Conservation (phyloP, 768 basidiomycete genomes). For the Arthromyces matolae region DNA sequence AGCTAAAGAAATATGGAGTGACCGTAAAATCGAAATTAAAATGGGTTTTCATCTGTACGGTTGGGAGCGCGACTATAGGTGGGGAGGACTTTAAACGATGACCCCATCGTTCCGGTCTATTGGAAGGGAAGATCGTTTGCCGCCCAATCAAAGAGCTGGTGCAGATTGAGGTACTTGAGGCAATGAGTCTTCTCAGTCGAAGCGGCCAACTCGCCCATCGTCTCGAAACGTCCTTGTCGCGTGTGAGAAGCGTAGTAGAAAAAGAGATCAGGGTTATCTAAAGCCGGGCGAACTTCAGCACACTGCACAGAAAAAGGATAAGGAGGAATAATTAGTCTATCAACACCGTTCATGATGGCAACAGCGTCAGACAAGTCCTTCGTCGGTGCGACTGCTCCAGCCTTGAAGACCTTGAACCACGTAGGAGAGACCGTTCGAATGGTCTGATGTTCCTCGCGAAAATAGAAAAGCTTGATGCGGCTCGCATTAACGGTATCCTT, state of each 20-base stretch:
- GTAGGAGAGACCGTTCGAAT: conserved; percentile 6
- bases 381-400: background rate
- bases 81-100: conserved; percentile 5
- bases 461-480: conserved; percentile 14
- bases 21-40: too few species aligned
- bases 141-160: background rate
- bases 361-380: background rate
- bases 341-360: background rate
- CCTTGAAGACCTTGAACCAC: background rate
- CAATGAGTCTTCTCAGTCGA: background rate
- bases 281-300: background rate
- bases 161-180: background rate
- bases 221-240: background rate
- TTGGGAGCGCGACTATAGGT: too few species aligned
- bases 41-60: too few species aligned
- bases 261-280: background rate
- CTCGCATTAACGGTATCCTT: conserved; percentile 16
- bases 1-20: too few species aligned
- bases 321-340: background rate
- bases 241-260: background rate
- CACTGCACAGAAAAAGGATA: background rate
- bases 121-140: background rate
- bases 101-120: conserved; percentile 1
- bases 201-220: background rate
- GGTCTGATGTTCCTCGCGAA: conserved; percentile 13